Evolutionary conservation across 1,139 yeast species (phyloP).

Genomic region (Hyphopichia burtonii): DNA sequence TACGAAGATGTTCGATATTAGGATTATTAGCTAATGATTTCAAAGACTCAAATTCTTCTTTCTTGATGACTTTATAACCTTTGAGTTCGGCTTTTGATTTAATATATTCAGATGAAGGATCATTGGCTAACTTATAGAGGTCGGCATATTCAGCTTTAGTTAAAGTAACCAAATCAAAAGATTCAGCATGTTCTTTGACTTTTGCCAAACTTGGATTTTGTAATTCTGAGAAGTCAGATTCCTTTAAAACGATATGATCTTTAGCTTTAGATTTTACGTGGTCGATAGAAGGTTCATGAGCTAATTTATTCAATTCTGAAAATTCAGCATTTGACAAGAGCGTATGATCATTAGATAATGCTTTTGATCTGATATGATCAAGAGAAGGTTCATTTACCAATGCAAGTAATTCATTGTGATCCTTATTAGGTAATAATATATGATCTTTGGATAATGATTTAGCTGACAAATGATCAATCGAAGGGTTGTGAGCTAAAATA

Average conservation of each 20-base stretch:
- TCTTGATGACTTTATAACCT: neutral
- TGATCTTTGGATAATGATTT: constrained; percentile 14
- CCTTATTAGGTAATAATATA: constrained; percentile 15
- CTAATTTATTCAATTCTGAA: constrained; percentile 14
- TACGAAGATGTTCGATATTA: neutral
- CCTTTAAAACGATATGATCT: constrained; percentile 4
- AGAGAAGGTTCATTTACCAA: constrained; percentile 14
- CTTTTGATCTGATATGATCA: constrained; percentile 21
- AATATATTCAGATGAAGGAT: constrained; percentile 16
- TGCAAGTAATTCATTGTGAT: constrained; percentile 10
- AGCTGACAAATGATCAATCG: constrained; percentile 11
- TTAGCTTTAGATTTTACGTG: constrained; percentile 9
- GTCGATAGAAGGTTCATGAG: constrained; percentile 18
- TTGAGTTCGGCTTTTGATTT: neutral
- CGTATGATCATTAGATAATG: constrained; percentile 13
- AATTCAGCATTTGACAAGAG: constrained; percentile 19
- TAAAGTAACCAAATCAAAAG: constrained; percentile 33
- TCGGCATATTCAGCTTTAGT: constrained; percentile 34
- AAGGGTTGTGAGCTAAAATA: constrained; percentile 15
- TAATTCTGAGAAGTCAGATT: constrained; percentile 4
- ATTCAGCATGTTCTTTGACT: constrained; percentile 36
- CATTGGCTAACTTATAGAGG: constrained; percentile 34
- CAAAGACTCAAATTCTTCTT: constrained; percentile 17
- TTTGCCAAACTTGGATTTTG: constrained; percentile 28
- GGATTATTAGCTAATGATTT: constrained; percentile 22